Base-by-base conservation (phyloP, 768 basidiomycete species). In the Cystobasidiopsis lactophilus region DNA sequence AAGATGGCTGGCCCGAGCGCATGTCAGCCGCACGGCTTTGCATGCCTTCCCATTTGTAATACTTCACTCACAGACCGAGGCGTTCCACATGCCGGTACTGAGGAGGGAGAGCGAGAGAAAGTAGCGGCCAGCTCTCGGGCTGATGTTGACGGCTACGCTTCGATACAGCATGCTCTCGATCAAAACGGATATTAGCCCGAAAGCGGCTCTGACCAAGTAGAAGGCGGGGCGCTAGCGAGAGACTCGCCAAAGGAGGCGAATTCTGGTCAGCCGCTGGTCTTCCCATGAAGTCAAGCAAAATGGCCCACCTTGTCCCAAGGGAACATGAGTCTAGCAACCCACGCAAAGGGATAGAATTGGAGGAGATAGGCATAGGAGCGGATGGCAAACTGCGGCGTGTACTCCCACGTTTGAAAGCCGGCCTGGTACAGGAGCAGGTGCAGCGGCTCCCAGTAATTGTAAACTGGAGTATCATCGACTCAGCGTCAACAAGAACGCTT, bases 331-430 rank as follows among this genome's bases (percentile, higher is more conserved):
- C 64, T 50, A 68, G 66, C 68, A 14, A 78, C 71, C 11, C 84
- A 52, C 55, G 72, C 76, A 35, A 77, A 73, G 5, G 79, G 78
- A 0, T 78, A 65, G n/a, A 78, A 62, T 64, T 95, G 86, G 16
- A 93, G 63, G 37, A 93, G 76, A 67, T 96, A 96, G 11, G 85
- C 77, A 85, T 88, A 96, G 58, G 85, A 89, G 58, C 93, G 73
- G 58, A 98, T 78, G n/a, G 88, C 78, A 64, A 79, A 93, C 50
- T 73, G 69, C 11, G 93, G 88, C 9, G 88, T 82, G 4, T 84
- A 76, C 64, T 98, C 93, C 93, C 93, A 98, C 0, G 93, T 96
- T 68, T 96, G 91, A 66, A 98, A 95, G 7, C 83, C 93, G 55
- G 78, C 72, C 24, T 85, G 85, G 52, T 77, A 70, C 54, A 79